Base-by-base conservation (phyloP, 2,329 filamentous ascomycete species). In the Akanthomyces dipterigenus region DNA sequence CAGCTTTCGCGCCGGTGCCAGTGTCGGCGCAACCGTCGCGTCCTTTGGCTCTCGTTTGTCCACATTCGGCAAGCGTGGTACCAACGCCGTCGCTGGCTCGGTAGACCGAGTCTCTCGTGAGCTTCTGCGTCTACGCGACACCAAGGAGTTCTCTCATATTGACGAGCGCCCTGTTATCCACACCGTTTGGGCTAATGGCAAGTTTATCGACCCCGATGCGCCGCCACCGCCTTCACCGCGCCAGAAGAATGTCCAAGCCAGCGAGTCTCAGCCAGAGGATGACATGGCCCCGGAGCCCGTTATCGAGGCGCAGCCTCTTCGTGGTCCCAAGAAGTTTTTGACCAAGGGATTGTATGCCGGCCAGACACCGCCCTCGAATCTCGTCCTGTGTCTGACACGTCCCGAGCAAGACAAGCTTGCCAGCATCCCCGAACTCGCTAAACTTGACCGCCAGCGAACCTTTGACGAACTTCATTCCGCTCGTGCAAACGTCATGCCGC, bases 301-400 rank as follows among this genome's bases (percentile, higher is more conserved):
- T 7, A 70, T 73, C 12, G 68, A 72, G 28, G 65, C 65, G 11
- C 77, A 74, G 64, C 74, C 77, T 65, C 74, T 76, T 65, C 77
- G 81, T 61, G 80, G 78, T 42, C 75, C 79, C 56, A 96, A 96
- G 78, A 87, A 86, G 66, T 98, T 90, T 83, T 79, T 96, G 59
- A 80, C 82, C 57, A 90, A 92, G 71, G 95, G 93, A 11, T 80
- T 98, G 16, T 98, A 96, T 70, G 88, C 91, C 0, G 95, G 95
- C 31, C 93, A 97, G 80, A 87, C 34, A 75, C n/a, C 75, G 7
- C 81, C 82, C 0, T 65, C 70, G 7, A 80, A 84, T 61, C 70
- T 77, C 8, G 71, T 71, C 50, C 76, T 79, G 66, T 79, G 81
- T 5, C 73, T 86, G n/a, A 80, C 76, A 3, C 60, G 73, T 1